Evolutionary conservation across 176 grass and related monocot species (phyloP), one percentile per base, ranked within the genome.

Genomic region (Zoysia japonica): DNA sequence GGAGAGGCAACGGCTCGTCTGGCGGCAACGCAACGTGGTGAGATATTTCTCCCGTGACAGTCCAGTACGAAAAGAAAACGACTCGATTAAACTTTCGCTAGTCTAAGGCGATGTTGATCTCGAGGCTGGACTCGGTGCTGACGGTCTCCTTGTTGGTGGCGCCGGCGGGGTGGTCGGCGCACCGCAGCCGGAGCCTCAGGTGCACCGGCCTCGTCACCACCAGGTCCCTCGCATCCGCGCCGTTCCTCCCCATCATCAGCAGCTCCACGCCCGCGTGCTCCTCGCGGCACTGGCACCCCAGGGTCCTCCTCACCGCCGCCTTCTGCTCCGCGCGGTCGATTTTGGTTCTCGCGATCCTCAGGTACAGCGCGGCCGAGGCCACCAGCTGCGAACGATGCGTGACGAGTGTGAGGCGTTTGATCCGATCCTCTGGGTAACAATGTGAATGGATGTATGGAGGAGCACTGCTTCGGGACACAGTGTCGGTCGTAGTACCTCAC

Each of bases 91-190:
- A 48, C 9, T 28, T 28, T 9, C 59, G 57, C 61, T 85, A 86
- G n/a, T 90, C 90, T 60, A 90, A 65, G 6, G 78, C 75, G 72
- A 98, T 53, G 42, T 84, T 60, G 65, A 94, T 74, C 37, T 75
- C 62, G 40, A 94, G 62, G 55, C 71, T 85, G 46, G 95, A 92
- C 65, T 98, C 92, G 0, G 88, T 94, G 43, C 43, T 85, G 85
- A 92, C 87, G 13, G 92, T 98, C 86, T 92, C 95, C 51, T 92
- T 94, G 81, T 85, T 89, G 0, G 87, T 94, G 59, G 83, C 45
- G 11, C 80, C 88, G 4, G 87, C 83, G 3, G 95, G 95, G 67
- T 98, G 89, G 47, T 98, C 95, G 2, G 72, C 81, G 6, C 95
- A 98, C 14, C 84, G 81, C 80, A 98, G 68, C 65, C 92, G 84